Percentiles rank a stretch among this genome's conserved stretches.
Conservation (phyloP, 768 basidiomycete species). For the Hygrocybe punicea region DNA sequence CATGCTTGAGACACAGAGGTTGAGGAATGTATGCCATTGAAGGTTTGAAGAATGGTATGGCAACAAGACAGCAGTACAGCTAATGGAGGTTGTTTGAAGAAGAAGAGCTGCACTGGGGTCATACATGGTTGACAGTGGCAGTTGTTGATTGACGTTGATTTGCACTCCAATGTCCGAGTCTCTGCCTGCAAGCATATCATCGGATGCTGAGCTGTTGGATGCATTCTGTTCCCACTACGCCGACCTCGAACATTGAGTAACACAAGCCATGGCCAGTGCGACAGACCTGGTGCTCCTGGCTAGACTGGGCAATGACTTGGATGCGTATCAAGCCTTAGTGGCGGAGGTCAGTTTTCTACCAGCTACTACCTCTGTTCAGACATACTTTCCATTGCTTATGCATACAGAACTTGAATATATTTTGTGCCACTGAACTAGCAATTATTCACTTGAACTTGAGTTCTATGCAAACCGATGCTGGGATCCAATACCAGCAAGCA, state of each 20-base stretch:
- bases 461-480: slow-evolving; percentile 12
- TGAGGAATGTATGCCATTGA: background rate
- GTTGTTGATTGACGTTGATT: too few relatives aligned
- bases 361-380: background rate
- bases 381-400: background rate
- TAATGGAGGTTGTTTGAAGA: background rate
- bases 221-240: background rate
- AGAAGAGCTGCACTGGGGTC: too few relatives aligned
- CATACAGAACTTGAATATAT: slow-evolving; percentile 10
- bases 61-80: background rate
- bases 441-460: slow-evolving; percentile 7
- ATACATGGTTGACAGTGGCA: too few relatives aligned
- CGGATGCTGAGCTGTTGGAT: background rate
- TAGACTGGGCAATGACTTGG: slow-evolving; percentile 8
- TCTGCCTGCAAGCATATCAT: background rate
- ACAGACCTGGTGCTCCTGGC: slow-evolving; percentile 4
- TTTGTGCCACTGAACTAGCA: slow-evolving; percentile 7
- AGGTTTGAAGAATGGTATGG: background rate
- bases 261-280: background rate
- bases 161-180: background rate
- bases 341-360: slow-evolving; percentile 1
- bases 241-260: background rate
- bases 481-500: slow-evolving; percentile 6
- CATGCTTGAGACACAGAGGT: background rate
- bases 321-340: slow-evolving; percentile 4